Evolutionary conservation across 176 grass and related monocot species (phyloP).

Genomic region (Avena sativa): DNA sequence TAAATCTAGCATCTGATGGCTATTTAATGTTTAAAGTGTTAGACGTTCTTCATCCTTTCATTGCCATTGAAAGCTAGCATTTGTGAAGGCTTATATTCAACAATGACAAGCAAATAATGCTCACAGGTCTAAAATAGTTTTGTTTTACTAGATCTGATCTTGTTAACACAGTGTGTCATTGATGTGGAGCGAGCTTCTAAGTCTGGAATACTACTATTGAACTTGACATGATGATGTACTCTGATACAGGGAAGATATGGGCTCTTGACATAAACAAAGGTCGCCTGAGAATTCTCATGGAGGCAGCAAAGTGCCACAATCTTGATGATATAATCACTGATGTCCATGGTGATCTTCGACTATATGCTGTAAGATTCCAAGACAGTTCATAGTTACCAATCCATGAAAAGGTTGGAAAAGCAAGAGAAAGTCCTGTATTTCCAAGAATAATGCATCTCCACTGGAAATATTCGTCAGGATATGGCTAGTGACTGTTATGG

Average conservation of each 20-base stretch:
- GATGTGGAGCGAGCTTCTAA: slow-evolving; percentile 23
- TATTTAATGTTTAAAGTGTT: slow-evolving; percentile 8
- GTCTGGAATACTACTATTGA: slow-evolving; percentile 18
- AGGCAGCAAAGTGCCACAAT: slow-evolving; percentile 67
- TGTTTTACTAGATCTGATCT: slow-evolving; percentile 10
- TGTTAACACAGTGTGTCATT: neutral
- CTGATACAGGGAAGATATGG: slow-evolving; percentile 68
- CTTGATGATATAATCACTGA: slow-evolving; percentile 66
- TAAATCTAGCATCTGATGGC: neutral
- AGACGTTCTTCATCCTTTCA: slow-evolving; percentile 15
- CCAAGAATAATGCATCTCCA: slow-evolving; percentile 17
- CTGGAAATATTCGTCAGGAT: slow-evolving; percentile 42
- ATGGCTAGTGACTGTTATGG: neutral
- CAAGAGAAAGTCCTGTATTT: neutral
- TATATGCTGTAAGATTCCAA: slow-evolving; percentile 74
- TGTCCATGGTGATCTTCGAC: slow-evolving; percentile 80
- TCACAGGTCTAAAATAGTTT: slow-evolving; percentile 11
- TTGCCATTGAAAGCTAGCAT: neutral
- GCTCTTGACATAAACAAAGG: slow-evolving; percentile 96
- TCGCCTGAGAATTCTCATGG: slow-evolving; percentile 84
- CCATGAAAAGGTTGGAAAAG: neutral
- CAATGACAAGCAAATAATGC: slow-evolving; percentile 9
- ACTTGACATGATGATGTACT: slow-evolving; percentile 29
- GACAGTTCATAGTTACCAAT: slow-evolving; percentile 22
- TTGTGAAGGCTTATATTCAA: slow-evolving; percentile 22